These are phyloP conservation scores for Zopfochytrium polystomum DNA, from an alignment of 371 early-diverging fungal genomes.

Conservation along the genomic window DNA sequence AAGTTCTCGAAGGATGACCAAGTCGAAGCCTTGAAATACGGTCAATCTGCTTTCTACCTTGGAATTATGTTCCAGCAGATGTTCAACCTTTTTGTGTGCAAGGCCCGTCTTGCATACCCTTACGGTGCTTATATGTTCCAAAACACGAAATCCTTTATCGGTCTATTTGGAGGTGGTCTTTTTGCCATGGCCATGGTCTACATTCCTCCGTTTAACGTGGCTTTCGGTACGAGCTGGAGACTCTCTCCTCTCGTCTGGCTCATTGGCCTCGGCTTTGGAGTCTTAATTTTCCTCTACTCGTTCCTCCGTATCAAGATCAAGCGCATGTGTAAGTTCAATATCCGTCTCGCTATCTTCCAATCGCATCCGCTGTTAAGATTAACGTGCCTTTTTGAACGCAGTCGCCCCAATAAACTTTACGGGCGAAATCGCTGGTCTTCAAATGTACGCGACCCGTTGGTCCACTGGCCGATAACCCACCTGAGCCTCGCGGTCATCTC, in stretches of 20 bases:
- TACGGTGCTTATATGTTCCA: conserved; percentile 34
- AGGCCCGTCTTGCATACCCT: conserved; percentile 44
- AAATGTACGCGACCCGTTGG: conserved; percentile 66
- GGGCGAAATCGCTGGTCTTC: conserved; percentile 75
- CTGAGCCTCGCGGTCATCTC: too few relatives aligned
- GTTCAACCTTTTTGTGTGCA: conserved; percentile 55
- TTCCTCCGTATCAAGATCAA: conserved; percentile 60
- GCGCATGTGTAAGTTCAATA: conserved; percentile 39
- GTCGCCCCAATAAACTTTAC: conserved; percentile 60
- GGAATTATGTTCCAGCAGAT: conserved; percentile 53
- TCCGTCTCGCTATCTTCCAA: not conserved
- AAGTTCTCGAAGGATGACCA: conserved; percentile 41
- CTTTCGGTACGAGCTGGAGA: conserved; percentile 62
- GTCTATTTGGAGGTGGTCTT: conserved; percentile 28
- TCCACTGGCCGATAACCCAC: conserved; percentile 35
- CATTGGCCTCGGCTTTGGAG: conserved; percentile 74
- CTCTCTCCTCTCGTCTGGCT: conserved; percentile 72
- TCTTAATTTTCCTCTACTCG: conserved; percentile 71
- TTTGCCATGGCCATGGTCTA: conserved; percentile 45
- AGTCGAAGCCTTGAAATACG: conserved; percentile 46
- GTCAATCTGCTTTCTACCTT: conserved; percentile 51
- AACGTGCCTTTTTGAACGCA: not conserved
- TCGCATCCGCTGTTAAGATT: not conserved
- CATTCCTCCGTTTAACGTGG: conserved; percentile 38
- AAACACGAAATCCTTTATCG: conserved; percentile 34